Percentiles rank a stretch among this genome's conserved stretches.
phyloP scores from a whole-genome alignment of 805 yeast genomes.

The Metschnikowia shivogae region DNA sequence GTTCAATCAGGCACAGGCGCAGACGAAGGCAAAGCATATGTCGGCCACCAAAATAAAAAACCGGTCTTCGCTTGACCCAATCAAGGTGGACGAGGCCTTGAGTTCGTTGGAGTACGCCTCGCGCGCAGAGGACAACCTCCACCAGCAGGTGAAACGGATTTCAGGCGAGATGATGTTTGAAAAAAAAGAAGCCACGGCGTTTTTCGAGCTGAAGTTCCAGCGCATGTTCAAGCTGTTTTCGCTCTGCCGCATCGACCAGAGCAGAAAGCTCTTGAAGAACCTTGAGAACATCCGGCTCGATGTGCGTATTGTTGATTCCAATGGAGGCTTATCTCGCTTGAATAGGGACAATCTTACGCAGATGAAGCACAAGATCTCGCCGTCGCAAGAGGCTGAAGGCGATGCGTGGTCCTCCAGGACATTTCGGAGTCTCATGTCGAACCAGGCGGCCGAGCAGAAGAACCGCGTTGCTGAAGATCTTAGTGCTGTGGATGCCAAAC shows the following conservation, averaged over 20 bases:
- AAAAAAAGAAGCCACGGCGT: slow-evolving; percentile 52
- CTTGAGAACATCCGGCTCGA: slow-evolving; percentile 71
- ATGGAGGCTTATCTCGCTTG: slow-evolving; percentile 77
- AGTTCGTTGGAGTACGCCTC: slow-evolving; percentile 74
- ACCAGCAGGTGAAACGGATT: slow-evolving; percentile 74
- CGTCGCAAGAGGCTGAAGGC: slow-evolving; percentile 39
- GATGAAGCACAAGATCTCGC: slow-evolving; percentile 39
- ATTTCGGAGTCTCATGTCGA: slow-evolving; percentile 29
- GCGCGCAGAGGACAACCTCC: slow-evolving; percentile 67
- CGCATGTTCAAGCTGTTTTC: slow-evolving; percentile 55
- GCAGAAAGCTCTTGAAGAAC: slow-evolving; percentile 70
- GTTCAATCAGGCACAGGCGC: slow-evolving; percentile 69
- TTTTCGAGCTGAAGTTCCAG: slow-evolving; percentile 55
- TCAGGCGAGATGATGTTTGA: slow-evolving; percentile 84
- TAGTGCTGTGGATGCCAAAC: slow-evolving; percentile 63
- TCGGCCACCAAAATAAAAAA: slow-evolving; percentile 69
- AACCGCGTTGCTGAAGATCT: slow-evolving; percentile 6
- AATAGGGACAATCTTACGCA: slow-evolving; percentile 65
- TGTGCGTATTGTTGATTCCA: slow-evolving; percentile 67
- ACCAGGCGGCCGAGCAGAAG: slow-evolving; percentile 24
- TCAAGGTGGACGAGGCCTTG: slow-evolving; percentile 87
- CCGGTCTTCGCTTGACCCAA: slow-evolving; percentile 72
- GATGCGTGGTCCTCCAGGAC: slow-evolving; percentile 44
- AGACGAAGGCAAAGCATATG: slow-evolving; percentile 64
- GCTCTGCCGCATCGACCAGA: slow-evolving; percentile 74